Evolutionary conservation across 2,329 filamentous ascomycete genomes (phyloP), one percentile per base, ranked within the genome.

Genomic region (Thielaviopsis euricoi): DNA sequence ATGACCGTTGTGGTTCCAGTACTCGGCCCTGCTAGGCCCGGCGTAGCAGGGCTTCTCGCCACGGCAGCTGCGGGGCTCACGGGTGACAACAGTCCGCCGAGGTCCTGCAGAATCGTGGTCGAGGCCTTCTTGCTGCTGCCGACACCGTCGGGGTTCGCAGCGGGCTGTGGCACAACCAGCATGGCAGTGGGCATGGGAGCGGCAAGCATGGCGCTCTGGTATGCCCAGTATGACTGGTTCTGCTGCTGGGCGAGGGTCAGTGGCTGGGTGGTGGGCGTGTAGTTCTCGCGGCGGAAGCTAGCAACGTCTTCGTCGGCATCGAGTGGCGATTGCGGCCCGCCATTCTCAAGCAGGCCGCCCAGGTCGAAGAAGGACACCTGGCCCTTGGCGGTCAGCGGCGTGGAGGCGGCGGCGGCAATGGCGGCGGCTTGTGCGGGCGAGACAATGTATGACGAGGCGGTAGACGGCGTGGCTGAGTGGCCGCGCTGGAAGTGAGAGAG

Each of bases 291-390:
- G 48, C 70, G 66, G 53, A 69, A 64, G 52, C 67, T 69, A 25
- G 65, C 52, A 17, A 29, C 53, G 12, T 57, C 51, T 10, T 60
- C 55, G 6, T 54, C 55, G 21, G 50, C 46, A 9, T 53, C 22
- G 17, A 43, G 53, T 3, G 37, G 29, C 66, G 54, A 65, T 65
- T 6, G 63, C 62, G 25, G 57, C 55, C 1, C 70, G 62, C 76
- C 76, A 19, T 75, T 75, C 5, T 84, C 81, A 0, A 94, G 72
- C 0, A 95, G 71, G 0, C 87, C 87, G 22, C 89, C 89, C 1
- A 89, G 84, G 63, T 95, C 90, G 64, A 91, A 89, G 68, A 95
- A 91, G 0, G 87, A 88, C 4, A 93, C 80, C 52, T 77, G 56
- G 4, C 53, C 55, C 6, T 56, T 58, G 13, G 48, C 15, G 3